phyloP scores from a whole-genome alignment of 257 asterid species.

The Nyctanthes arbortristis region DNA sequence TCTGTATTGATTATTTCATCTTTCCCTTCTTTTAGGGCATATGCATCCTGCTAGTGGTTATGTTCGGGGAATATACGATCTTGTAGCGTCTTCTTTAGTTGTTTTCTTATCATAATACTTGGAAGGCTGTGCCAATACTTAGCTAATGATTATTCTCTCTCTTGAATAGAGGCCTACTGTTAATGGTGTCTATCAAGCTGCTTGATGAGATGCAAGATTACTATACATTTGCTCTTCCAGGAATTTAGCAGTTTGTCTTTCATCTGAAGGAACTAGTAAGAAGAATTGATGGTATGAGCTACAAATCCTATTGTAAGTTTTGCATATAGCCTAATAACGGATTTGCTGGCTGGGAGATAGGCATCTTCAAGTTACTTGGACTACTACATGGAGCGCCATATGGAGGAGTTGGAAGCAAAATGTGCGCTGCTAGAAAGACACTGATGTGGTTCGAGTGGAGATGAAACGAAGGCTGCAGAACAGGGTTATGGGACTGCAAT shows the following conservation, averaged over 20 bases:
- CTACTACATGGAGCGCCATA: too few relatives aligned
- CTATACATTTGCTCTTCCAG: conserved; percentile 99
- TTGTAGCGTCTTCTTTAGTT: conserved; percentile 86
- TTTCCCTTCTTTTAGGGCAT: conserved; percentile 59
- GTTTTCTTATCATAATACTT: conserved; percentile 87
- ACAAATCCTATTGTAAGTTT: neutral
- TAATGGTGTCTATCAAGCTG: conserved; percentile 92
- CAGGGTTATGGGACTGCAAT: too few relatives aligned
- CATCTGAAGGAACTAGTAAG: conserved; percentile 93
- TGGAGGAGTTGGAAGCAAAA: too few relatives aligned
- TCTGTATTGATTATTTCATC: too few relatives aligned
- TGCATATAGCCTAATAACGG: too few relatives aligned
- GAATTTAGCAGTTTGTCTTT: conserved; percentile 92
- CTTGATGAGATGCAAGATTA: conserved; percentile 99
- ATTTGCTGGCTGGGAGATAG: too few relatives aligned
- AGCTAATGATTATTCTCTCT: conserved; percentile 72
- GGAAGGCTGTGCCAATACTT: conserved; percentile 71
- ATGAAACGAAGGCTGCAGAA: too few relatives aligned
- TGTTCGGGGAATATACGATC: conserved; percentile 98
- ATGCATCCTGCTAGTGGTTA: conserved; percentile 98
- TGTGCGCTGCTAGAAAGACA: too few relatives aligned
- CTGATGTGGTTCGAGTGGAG: too few relatives aligned
- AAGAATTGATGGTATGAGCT: conserved; percentile 79
- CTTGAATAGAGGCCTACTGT: conserved; percentile 92
- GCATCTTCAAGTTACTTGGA: too few relatives aligned